Evolutionary conservation across 106 monocot species (phyloP), one percentile per base, ranked within the genome.

Genomic region (Dioscorea alata): DNA sequence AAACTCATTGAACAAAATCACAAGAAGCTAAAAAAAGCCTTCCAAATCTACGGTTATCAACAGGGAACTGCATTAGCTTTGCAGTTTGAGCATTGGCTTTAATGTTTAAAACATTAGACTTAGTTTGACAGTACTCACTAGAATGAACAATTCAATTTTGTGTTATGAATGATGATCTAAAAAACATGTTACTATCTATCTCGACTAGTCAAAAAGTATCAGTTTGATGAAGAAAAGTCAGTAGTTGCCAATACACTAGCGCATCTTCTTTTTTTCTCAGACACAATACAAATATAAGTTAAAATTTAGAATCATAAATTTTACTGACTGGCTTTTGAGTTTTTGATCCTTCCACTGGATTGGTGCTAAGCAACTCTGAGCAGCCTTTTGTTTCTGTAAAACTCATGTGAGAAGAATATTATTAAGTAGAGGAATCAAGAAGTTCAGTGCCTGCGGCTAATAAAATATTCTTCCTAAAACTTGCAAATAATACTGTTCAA

Each of bases 371-470:
- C 32, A 69, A 65, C 57, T 76, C 78, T 34, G 69, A 74, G 70
- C 57, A 76, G 25, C 73, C 81, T 63, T 81, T 80, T 54, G 48
- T 74, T 19, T 81, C 92, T 90, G 75, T 52, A 80, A 78, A 50
- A 66, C 4, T 12, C 54, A 50, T n/a, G 13, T 33, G 23, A 22
- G 22, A 63, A 56, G 14, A 60, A 34, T 57, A 48, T 34, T 10
- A 23, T 31, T 63, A 48, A 19, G 42, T 25, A 58, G 21, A 60
- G 60, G 22, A 24, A 18, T 59, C 34, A 77, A 14, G 19, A 18
- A 19, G 54, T 19, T 18, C 54, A 54, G 19, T 16, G 54, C 19
- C 19, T 0, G 15, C 2, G 3, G 54, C 54, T 54, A 19, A 54
- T 54, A 54, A 54, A 8, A 8, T 42, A 10, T 8, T 42, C 42